A percentile compares a stretch with the other conserved stretches of the same genome.
Conservation (phyloP, 73 alveolate genomes). For the Paraurostyla sp. region DNA sequence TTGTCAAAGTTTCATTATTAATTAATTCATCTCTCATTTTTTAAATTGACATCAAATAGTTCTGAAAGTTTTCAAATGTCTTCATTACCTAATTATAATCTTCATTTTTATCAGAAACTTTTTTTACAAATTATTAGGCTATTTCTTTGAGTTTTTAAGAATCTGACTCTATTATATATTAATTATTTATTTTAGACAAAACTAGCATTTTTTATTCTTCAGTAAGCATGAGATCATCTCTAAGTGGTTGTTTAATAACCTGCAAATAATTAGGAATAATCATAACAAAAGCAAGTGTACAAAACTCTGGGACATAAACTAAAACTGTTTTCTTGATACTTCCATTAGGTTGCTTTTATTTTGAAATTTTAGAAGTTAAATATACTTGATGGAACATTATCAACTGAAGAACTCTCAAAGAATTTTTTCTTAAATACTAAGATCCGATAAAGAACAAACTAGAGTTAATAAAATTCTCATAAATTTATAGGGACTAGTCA, state of each 20-base stretch:
- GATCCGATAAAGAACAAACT: conserved; percentile 20
- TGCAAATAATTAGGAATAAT: neutral
- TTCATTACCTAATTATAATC: conserved; percentile 32
- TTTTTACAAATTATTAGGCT: neutral
- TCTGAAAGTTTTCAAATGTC: neutral
- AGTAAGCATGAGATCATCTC: conserved; percentile 40
- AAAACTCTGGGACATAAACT: neutral
- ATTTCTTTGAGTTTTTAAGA: neutral
- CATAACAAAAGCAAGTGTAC: neutral
- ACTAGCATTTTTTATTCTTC: conserved; percentile 64
- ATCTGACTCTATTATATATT: neutral
- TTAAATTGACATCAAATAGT: neutral
- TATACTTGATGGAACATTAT: conserved; percentile 26
- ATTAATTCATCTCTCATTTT: neutral
- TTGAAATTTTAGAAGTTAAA: neutral
- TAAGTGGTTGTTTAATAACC: neutral
- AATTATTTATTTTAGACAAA: neutral
- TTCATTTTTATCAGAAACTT: conserved; percentile 13
- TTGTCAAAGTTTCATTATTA: neutral
- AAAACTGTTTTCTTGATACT: neutral
- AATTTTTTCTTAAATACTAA: neutral
- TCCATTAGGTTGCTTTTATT: conserved; percentile 9
- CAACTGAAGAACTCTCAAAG: neutral
- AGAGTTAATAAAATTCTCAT: conserved; percentile 5
- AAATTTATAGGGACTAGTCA: neutral